Base-by-base conservation (phyloP, 345 rosid genomes). In the Trapa bicornis region DNA sequence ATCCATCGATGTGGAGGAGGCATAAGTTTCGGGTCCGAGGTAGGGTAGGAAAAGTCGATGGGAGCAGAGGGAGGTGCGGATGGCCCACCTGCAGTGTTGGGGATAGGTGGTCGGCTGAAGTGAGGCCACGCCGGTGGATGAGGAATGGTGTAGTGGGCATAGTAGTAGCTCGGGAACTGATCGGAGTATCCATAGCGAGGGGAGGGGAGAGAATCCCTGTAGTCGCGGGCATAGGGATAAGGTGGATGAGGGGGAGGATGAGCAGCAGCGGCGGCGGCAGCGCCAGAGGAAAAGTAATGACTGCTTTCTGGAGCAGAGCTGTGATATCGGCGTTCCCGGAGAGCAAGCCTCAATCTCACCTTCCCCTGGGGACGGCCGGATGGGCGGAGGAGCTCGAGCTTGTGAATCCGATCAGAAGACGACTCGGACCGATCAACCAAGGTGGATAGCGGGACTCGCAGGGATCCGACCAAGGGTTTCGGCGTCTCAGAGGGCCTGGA, bases 291-390 rank as follows among this genome's bases (percentile, higher is more conserved):
- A 70, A 54, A 74, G 57, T 66, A 64, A 69, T 63, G 48, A 63
- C 68, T 47, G 3, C 57, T 67, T 11, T 42, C 70, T 1, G 78
- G 78, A 53, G 65, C 57, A 38, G 47, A 62, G 39, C 60, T 36
- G 76, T 77, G 76, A 67, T 72, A 75, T 52, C 72, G 77, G 8
- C 87, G 80, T 61, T 76, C 84, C 3, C 77, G 78, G 53, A 85
- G 45, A 2, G 80, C 81, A 13, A 83, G 63, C 75, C 81, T 85
- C 67, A 85, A 13, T 9, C 79, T 73, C 70, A 81, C 75, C 82
- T 83, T 83, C 6, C 85, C 89, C 65, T 85, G 89, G 56, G 87
- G 84, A 2, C 89, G 85, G 35, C 89, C 89, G 11, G 87, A 85
- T 0, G 89, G 85, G 2, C 85, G 85, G 66, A 11, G 65, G 33